A percentile compares a stretch with the other conserved stretches of the same genome.
Evolutionary conservation across 177 flowering plant species (phyloP).

Genomic region (Vitis hybrid): DNA sequence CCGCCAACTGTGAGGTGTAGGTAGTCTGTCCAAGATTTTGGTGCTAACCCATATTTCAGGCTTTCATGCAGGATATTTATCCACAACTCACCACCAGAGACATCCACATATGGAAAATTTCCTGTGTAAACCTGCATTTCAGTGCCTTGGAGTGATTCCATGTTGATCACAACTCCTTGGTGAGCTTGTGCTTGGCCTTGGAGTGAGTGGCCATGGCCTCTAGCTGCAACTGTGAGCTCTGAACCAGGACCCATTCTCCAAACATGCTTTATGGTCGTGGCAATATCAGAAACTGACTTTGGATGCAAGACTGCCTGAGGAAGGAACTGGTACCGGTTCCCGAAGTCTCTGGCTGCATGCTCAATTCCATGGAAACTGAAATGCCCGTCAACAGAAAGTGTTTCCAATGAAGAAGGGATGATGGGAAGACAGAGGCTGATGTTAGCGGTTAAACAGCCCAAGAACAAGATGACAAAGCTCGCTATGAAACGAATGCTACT

Average conservation of each 20-base stretch:
- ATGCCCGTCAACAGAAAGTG: slow-evolving; percentile 53
- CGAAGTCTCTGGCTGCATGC: slow-evolving; percentile 48
- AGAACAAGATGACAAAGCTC: slow-evolving; percentile 42
- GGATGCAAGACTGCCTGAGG: slow-evolving; percentile 47
- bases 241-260: slow-evolving; percentile 46
- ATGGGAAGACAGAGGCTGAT: slow-evolving; percentile 39
- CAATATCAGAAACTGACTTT: slow-evolving; percentile 43
- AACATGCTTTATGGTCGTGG: slow-evolving; percentile 32
- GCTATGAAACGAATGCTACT: slow-evolving; percentile 28
- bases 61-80: slow-evolving; percentile 52
- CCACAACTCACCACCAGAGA: slow-evolving; percentile 61
- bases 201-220: slow-evolving; percentile 59
- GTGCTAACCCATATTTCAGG: slow-evolving; percentile 56
- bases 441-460: slow-evolving; percentile 40
- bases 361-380: slow-evolving; percentile 48
- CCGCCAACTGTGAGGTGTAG: slow-evolving; percentile 66
- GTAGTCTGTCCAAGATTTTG: slow-evolving; percentile 68
- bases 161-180: slow-evolving; percentile 43
- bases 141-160: slow-evolving; percentile 37
- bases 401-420: slow-evolving; percentile 32
- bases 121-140: slow-evolving; percentile 39
- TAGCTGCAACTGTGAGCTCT: slow-evolving; percentile 47
- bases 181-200: slow-evolving; percentile 53
- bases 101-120: slow-evolving; percentile 46
- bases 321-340: slow-evolving; percentile 39